A percentile compares a stretch with the other conserved stretches of the same genome.
Evolutionary conservation across 345 rosid genomes (phyloP).

Genomic region (Bruguiera gymnorhiza): DNA sequence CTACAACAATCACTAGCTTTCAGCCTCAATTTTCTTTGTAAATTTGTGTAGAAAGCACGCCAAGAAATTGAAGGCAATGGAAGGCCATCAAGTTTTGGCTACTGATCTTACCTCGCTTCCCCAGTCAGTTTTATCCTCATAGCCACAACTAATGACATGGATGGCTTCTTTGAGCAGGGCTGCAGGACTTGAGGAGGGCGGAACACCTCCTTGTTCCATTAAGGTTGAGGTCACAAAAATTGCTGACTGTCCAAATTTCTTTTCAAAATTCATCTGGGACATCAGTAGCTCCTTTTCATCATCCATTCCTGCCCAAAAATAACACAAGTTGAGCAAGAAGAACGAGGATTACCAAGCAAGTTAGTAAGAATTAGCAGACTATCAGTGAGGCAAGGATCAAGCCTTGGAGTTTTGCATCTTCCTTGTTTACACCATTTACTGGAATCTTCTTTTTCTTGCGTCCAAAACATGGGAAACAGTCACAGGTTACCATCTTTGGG

Average conservation of each 20-base stretch:
- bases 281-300: constrained; percentile 76
- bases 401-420: constrained; percentile 63
- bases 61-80: too few species aligned
- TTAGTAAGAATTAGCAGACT: neutral
- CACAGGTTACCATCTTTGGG: constrained; percentile 95
- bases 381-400: neutral
- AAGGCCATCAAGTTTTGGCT: neutral
- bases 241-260: constrained; percentile 88
- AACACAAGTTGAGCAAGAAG: neutral
- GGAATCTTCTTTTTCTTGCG: constrained; percentile 61
- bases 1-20: neutral
- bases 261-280: constrained; percentile 93
- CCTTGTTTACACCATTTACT: constrained; percentile 43
- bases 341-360: neutral
- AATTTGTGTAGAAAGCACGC: too few species aligned
- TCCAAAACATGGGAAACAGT: constrained; percentile 95
- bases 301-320: constrained; percentile 37
- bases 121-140: constrained; percentile 99
- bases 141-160: constrained; percentile 95
- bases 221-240: constrained; percentile 88
- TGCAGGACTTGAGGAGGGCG: constrained; percentile 97
- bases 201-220: constrained; percentile 95
- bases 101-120: constrained; percentile 71
- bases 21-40: too few species aligned
- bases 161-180: constrained; percentile 94